A percentile compares a stretch with the other conserved stretches of the same genome.
Conservation (phyloP, 495 filamentous ascomycete genomes). For the Hyaloscypha finlandica region DNA sequence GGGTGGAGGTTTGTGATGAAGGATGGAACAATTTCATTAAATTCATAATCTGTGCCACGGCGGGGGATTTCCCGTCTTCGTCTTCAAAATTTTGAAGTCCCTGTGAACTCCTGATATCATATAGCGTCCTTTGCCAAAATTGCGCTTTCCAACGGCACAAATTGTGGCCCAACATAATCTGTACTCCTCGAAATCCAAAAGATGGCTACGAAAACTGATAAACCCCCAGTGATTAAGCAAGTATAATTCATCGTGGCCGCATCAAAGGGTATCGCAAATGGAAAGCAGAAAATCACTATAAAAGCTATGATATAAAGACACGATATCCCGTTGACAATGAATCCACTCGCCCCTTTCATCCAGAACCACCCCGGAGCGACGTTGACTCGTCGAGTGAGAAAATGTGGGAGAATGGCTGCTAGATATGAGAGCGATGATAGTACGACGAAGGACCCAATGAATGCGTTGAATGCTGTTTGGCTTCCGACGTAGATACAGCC, state of each 20-base stretch:
- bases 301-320: constrained; percentile 64
- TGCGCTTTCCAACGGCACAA: constrained; percentile 22
- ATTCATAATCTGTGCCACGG: too few species aligned
- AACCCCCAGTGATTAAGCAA: constrained; percentile 23
- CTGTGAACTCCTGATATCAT: neutral
- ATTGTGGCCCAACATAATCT: constrained; percentile 25
- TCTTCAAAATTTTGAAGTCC: too few species aligned
- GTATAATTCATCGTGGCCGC: constrained; percentile 57
- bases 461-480: constrained; percentile 65
- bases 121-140: constrained; percentile 23
- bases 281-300: constrained; percentile 67
- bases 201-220: constrained; percentile 19
- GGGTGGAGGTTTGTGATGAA: too few species aligned
- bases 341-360: constrained; percentile 56
- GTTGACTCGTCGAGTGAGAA: constrained; percentile 55
- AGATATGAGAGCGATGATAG: constrained; percentile 66
- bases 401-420: constrained; percentile 65
- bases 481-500: constrained; percentile 65
- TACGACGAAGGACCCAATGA: constrained; percentile 65
- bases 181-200: constrained; percentile 25
- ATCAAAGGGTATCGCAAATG: constrained; percentile 49
- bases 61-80: too few species aligned
- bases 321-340: constrained; percentile 51
- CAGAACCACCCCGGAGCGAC: constrained; percentile 63
- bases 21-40: too few species aligned